phyloP scores from a whole-genome alignment of 139 green algal genomes.

The Pycnococcus provasolii region DNA sequence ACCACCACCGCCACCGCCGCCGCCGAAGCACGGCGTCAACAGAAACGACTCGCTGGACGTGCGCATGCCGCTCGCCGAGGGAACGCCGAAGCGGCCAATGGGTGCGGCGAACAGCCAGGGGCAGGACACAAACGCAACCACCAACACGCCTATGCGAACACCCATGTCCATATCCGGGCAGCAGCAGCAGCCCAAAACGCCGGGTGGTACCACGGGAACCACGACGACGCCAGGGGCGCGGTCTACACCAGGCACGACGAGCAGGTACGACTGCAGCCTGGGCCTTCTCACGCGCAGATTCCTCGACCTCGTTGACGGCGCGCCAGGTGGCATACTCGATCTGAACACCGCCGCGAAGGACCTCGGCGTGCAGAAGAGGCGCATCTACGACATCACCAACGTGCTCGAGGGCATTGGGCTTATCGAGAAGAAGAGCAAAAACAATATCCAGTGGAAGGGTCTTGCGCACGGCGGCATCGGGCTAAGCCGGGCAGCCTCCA shows the following conservation, averaged over 20 bases:
- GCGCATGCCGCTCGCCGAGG: too few species aligned
- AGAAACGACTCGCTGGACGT: too few species aligned
- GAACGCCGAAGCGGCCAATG: too few species aligned
- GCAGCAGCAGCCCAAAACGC: not conserved
- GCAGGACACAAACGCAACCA: too few species aligned
- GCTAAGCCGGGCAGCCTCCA: not conserved
- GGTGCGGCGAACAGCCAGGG: too few species aligned
- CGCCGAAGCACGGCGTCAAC: too few species aligned
- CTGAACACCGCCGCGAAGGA: constrained; percentile 77
- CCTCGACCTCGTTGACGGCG: constrained; percentile 60
- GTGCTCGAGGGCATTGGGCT: constrained; percentile 92
- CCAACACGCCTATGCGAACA: too few species aligned
- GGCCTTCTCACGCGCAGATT: constrained; percentile 88
- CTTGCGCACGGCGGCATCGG: not conserved
- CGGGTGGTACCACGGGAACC: not conserved
- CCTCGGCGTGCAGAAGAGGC: constrained; percentile 78
- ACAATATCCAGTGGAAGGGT: constrained; percentile 62
- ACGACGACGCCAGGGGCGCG: not conserved
- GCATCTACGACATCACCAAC: constrained; percentile 99
- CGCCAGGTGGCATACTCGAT: constrained; percentile 65
- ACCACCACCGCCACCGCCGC: too few species aligned
- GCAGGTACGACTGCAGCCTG: constrained; percentile 69
- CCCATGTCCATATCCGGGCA: too few species aligned
- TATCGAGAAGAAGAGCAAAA: constrained; percentile 88
- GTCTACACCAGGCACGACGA: constrained; percentile 14